phyloP scores from a whole-genome alignment of 2,329 filamentous ascomycete genomes.

The Colletotrichum graminicola region DNA sequence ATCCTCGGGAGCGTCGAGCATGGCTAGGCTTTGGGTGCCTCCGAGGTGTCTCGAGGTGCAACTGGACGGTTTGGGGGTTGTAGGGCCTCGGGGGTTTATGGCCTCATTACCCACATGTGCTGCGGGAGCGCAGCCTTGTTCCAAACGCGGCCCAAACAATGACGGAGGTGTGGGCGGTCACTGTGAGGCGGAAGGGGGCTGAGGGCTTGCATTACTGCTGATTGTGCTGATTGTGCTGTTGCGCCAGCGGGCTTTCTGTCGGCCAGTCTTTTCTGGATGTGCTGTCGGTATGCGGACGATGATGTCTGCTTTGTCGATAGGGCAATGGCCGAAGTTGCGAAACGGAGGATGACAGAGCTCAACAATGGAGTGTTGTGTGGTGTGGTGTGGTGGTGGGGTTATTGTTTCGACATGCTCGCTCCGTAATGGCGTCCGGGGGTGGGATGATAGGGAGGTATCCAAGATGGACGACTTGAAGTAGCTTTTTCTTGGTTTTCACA shows the following conservation, averaged over 20 bases:
- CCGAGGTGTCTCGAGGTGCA: constrained; percentile 29
- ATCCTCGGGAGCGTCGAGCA: background rate
- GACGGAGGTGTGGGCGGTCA: constrained; percentile 14
- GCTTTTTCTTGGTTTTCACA: constrained; percentile 23
- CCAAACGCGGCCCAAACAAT: constrained; percentile 39
- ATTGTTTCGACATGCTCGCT: constrained; percentile 12
- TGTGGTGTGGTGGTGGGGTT: background rate
- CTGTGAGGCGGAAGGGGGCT: constrained; percentile 15
- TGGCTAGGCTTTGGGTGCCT: background rate
- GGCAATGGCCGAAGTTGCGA: background rate
- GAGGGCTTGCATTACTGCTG: background rate
- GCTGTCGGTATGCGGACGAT: constrained; percentile 2
- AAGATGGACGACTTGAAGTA: too few species aligned
- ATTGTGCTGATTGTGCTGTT: background rate
- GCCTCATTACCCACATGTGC: constrained; percentile 38
- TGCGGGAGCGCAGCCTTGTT: constrained; percentile 36
- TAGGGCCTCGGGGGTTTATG: constrained; percentile 33
- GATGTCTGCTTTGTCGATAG: background rate
- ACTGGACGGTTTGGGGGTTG: constrained; percentile 33
- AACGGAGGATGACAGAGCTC: background rate
- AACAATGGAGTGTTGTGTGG: background rate
- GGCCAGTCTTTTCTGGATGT: background rate
- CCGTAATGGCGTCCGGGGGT: background rate
- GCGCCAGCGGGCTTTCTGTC: background rate
- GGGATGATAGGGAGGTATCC: too few species aligned